These are phyloP conservation scores for Limtongia smithiae DNA, from an alignment of 805 yeast species.

Conservation along the genomic window DNA sequence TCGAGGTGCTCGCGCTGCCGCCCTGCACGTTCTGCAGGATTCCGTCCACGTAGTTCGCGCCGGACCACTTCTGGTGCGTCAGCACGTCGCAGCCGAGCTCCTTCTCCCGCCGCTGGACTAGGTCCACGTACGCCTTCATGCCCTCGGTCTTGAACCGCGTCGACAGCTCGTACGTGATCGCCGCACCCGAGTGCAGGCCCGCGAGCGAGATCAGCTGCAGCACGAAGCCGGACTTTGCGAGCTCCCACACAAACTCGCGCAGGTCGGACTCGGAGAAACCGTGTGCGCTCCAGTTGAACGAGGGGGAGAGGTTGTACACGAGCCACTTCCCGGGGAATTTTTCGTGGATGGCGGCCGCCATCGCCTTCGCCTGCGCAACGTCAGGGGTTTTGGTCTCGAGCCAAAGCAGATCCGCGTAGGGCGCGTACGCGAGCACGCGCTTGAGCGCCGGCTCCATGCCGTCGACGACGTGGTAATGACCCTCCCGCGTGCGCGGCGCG, in stretches of 20 bases:
- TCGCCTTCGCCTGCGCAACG: conserved; percentile 47
- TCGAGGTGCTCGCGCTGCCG: conserved; percentile 33
- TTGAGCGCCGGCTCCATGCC: conserved; percentile 55
- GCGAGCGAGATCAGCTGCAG: conserved; percentile 59
- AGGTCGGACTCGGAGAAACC: conserved; percentile 50
- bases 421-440: conserved; percentile 53
- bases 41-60: conserved; percentile 53
- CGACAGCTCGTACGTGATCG: conserved; percentile 50
- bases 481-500: conserved; percentile 56
- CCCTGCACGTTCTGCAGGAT: conserved; percentile 45
- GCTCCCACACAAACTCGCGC: conserved; percentile 49
- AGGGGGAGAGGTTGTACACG: conserved; percentile 59
- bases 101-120: conserved; percentile 49
- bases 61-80: conserved; percentile 63
- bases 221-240: conserved; percentile 56
- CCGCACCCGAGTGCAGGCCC: conserved; percentile 54
- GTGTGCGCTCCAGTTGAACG: conserved; percentile 58
- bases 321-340: conserved; percentile 52
- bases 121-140: conserved; percentile 56
- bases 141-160: conserved; percentile 50
- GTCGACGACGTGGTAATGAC: conserved; percentile 49
- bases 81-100: conserved; percentile 49
- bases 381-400: conserved; percentile 60
- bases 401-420: conserved; percentile 60
- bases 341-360: conserved; percentile 47